These are phyloP conservation scores for Panaeolus cyanescens DNA, from an alignment of 768 basidiomycete genomes.

Conservation along the genomic window DNA sequence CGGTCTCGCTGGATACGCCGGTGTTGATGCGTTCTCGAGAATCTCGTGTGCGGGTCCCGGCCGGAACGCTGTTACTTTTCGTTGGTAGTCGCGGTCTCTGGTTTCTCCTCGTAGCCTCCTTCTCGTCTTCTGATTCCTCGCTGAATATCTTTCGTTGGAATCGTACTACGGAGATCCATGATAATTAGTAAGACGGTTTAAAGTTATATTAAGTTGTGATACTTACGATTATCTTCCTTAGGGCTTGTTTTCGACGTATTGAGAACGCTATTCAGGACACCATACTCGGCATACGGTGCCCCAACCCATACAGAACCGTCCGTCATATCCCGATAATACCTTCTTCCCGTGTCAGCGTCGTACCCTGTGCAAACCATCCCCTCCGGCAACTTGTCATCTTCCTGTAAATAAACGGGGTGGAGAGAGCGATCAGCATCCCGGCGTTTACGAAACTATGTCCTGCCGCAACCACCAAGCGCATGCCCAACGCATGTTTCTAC, in stretches of 20 bases:
- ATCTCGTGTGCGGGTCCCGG: not conserved
- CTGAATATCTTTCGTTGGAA: not conserved
- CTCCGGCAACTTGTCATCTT: constrained; percentile 10
- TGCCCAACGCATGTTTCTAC: not conserved
- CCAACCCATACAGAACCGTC: constrained; percentile 10
- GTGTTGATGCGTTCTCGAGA: not conserved
- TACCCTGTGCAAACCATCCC: constrained; percentile 14
- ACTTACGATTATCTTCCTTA: constrained; percentile 1
- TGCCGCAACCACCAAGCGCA: not conserved
- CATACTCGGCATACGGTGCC: constrained; percentile 9
- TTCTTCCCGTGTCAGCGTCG: constrained; percentile 7
- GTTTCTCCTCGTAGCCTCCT: not conserved
- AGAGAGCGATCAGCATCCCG: not conserved
- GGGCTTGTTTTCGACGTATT: not conserved
- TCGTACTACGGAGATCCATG: not conserved
- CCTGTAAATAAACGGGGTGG: not conserved
- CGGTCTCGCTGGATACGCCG: not conserved
- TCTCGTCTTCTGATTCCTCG: not conserved
- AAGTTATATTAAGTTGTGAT: not conserved
- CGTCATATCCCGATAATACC: constrained; percentile 7
- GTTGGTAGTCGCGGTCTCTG: not conserved
- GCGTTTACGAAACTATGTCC: not conserved
- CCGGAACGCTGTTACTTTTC: not conserved
- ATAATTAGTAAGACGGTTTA: not conserved
- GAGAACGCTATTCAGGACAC: not conserved